These are phyloP conservation scores for Microbotryomycetes sp. DNA, from an alignment of 1,284 basidiomycete species.

Conservation along the genomic window DNA sequence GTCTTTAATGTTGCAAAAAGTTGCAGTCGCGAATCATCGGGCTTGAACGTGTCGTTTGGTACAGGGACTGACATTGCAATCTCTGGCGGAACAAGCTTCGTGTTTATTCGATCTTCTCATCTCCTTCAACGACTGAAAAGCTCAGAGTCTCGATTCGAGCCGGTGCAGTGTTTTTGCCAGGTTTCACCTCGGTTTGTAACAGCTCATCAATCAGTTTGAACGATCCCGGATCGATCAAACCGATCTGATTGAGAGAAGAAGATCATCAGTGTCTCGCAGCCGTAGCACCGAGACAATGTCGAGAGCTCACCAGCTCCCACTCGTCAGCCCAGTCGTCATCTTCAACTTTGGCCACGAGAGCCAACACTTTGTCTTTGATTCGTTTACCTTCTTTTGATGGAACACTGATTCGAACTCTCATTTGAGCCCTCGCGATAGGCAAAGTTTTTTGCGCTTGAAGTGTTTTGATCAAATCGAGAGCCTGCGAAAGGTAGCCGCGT, in stretches of 20 bases:
- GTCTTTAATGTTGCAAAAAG: not conserved
- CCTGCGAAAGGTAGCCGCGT: slow-evolving; percentile 48
- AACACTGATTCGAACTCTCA: slow-evolving; percentile 81
- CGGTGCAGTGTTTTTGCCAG: slow-evolving; percentile 59
- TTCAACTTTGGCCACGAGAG: slow-evolving; percentile 75
- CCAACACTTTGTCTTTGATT: slow-evolving; percentile 65
- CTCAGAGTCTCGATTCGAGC: slow-evolving; percentile 75
- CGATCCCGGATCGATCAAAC: slow-evolving; percentile 86
- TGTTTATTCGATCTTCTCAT: slow-evolving; percentile 25
- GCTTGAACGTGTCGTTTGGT: too few relatives aligned
- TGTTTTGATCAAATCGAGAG: slow-evolving; percentile 82
- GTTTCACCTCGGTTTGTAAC: slow-evolving; percentile 67
- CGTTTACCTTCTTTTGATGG: slow-evolving; percentile 65
- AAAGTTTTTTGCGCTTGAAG: slow-evolving; percentile 73
- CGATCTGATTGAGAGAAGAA: too few relatives aligned
- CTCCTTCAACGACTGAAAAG: slow-evolving; percentile 51
- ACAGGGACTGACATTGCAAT: not conserved
- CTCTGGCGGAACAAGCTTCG: not conserved
- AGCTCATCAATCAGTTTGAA: slow-evolving; percentile 86
- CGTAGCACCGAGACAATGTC: slow-evolving; percentile 2
- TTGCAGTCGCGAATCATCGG: not conserved
- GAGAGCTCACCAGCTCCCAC: slow-evolving; percentile 78
- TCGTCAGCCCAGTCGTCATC: slow-evolving; percentile 68
- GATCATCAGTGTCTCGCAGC: slow-evolving; percentile 1
- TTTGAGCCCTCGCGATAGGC: slow-evolving; percentile 83